A percentile compares a stretch with the other conserved stretches of the same genome.
phyloP scores from a whole-genome alignment of 2,329 filamentous ascomycete genomes.

The Magnaporthiopsis incrustans region DNA sequence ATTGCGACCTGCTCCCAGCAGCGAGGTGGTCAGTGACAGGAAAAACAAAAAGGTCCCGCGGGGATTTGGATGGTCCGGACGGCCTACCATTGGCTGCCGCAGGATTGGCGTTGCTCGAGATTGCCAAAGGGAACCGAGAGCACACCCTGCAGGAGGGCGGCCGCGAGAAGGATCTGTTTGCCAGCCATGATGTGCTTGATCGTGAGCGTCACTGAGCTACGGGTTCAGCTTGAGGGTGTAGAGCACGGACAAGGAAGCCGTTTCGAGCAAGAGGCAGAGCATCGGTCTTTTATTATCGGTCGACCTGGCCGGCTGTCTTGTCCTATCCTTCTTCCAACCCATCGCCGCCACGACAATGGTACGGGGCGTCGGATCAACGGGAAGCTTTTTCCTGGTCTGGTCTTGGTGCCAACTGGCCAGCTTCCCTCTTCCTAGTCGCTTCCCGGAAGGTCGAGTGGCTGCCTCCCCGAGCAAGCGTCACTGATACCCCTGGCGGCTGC shows the following conservation, averaged over 20 bases:
- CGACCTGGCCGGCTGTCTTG: neutral
- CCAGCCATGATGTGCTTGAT: constrained; percentile 2
- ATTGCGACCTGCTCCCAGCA: constrained; percentile 20
- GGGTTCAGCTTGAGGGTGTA: neutral
- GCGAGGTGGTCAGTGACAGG: neutral
- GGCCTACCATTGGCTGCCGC: constrained; percentile 3
- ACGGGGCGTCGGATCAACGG: neutral
- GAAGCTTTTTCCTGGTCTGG: neutral
- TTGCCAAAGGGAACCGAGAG: constrained; percentile 5
- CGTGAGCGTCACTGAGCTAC: too few relatives aligned
- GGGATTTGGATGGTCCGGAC: neutral
- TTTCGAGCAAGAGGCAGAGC: neutral
- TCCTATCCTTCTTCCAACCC: neutral
- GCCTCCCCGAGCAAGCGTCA: neutral
- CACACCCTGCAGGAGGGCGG: constrained; percentile 7
- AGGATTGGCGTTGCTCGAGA: constrained; percentile 5
- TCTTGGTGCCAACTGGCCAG: neutral
- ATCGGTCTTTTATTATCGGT: neutral
- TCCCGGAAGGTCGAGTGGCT: neutral
- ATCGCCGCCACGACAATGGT: neutral
- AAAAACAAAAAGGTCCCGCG: neutral
- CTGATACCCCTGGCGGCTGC: neutral
- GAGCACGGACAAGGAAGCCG: neutral
- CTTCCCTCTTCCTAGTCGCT: neutral
- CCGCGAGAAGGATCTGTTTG: constrained; percentile 6